Evolutionary conservation across 2,329 filamentous ascomycete genomes (phyloP).

Genomic region (Fusarium pseudoanthophilum): DNA sequence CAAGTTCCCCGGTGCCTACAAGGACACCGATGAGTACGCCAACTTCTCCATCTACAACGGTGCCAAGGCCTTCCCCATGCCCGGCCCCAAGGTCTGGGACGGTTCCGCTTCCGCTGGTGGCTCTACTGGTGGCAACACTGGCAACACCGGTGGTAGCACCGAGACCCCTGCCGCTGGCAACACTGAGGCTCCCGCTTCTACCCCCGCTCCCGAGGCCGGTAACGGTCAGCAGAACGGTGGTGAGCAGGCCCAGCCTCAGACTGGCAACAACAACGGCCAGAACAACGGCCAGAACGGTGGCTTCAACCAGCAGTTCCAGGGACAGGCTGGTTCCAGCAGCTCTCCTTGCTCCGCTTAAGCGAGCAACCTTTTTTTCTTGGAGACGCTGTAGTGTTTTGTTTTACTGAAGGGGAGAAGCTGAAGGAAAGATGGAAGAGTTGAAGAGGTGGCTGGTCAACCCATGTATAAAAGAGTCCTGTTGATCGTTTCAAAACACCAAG

Average conservation of each 20-base stretch:
- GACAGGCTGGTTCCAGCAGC: background rate
- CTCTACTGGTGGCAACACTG: background rate
- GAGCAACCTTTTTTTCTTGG: background rate
- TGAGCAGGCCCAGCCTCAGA: background rate
- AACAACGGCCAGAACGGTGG: background rate
- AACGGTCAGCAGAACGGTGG: background rate
- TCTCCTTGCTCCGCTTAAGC: constrained; percentile 21
- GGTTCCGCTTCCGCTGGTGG: constrained; percentile 1
- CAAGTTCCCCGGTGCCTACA: constrained; percentile 27
- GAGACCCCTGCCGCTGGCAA: constrained; percentile 4
- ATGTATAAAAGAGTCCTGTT: constrained; percentile 28
- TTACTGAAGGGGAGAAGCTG: constrained; percentile 15
- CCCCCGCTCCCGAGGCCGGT: background rate
- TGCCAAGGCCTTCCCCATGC: constrained; percentile 20
- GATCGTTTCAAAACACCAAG: constrained; percentile 16
- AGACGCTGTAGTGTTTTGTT: background rate
- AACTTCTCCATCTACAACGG: constrained; percentile 28
- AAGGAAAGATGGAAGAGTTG: constrained; percentile 2
- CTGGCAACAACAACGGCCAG: background rate
- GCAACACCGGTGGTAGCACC: background rate
- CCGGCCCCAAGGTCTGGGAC: constrained; percentile 17
- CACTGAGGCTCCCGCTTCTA: background rate
- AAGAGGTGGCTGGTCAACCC: constrained; percentile 6
- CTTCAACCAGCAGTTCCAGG: background rate
- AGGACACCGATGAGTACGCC: constrained; percentile 12